A percentile compares a stretch with the other conserved stretches of the same genome.
Conservation (phyloP, 2,329 filamentous ascomycete species). For the Beauveria pseudobassiana region DNA sequence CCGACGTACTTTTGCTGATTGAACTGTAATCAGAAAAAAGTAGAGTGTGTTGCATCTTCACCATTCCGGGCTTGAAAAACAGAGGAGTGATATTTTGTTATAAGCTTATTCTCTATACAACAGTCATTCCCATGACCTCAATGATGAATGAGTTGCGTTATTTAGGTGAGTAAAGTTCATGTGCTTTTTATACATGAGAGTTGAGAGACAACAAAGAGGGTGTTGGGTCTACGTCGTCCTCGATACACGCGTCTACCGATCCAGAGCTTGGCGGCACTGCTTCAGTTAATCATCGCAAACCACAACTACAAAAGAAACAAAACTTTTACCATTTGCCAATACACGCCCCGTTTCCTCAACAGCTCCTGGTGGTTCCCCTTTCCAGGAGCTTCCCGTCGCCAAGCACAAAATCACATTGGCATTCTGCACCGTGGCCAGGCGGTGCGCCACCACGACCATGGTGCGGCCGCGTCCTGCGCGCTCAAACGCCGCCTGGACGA, state of each 20-base stretch:
- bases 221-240: background rate
- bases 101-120: background rate
- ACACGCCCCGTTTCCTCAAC: constrained; percentile 43
- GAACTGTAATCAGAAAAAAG: too few species aligned
- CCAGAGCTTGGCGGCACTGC: constrained; percentile 51
- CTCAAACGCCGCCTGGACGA: constrained; percentile 63
- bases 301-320: too few species aligned
- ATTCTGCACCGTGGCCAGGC: constrained; percentile 69
- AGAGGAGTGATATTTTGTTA: too few species aligned
- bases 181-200: background rate
- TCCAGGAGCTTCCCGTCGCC: constrained; percentile 53
- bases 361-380: constrained; percentile 44
- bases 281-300: constrained; percentile 17
- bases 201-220: background rate
- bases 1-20: too few species aligned
- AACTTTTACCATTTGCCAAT: constrained; percentile 50
- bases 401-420: constrained; percentile 73
- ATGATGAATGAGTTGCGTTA: too few species aligned
- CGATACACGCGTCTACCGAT: constrained; percentile 28
- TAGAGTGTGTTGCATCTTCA: background rate
- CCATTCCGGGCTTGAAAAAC: background rate
- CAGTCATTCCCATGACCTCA: background rate
- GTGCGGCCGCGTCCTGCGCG: constrained; percentile 51
- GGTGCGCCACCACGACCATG: constrained; percentile 70
- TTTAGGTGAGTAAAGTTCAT: background rate